Percentiles rank a stretch among this genome's conserved stretches.
phyloP scores from a whole-genome alignment of 1,284 basidiomycete species.

The Ceratobasidium theobromae region DNA sequence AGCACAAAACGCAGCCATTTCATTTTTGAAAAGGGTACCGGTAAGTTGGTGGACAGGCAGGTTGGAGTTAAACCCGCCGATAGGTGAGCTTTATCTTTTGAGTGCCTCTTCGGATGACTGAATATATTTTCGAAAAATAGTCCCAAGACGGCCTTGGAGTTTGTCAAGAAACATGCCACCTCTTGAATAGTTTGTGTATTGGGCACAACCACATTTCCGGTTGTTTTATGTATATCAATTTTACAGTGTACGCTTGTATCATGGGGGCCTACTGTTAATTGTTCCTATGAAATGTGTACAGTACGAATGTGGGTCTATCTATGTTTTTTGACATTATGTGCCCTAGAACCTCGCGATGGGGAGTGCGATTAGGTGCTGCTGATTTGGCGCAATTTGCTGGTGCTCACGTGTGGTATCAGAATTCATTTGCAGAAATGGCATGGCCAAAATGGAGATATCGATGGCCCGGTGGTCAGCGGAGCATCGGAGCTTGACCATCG shows the following conservation, averaged over 20 bases:
- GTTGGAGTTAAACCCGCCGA: slow-evolving; percentile 82
- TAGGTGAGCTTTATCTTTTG: slow-evolving; percentile 52
- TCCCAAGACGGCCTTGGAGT: slow-evolving; percentile 49
- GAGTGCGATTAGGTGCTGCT: no score
- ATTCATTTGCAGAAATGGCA: no score
- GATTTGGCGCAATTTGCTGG: no score
- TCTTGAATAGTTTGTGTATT: neutral
- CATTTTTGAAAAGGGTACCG: slow-evolving; percentile 79
- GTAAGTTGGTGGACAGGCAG: slow-evolving; percentile 78
- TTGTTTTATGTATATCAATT: slow-evolving; percentile 16
- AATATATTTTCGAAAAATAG: slow-evolving; percentile 37
- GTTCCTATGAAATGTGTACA: slow-evolving; percentile 15
- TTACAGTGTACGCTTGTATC: slow-evolving; percentile 12
- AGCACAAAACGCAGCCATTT: slow-evolving; percentile 89
- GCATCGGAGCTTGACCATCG: no score
- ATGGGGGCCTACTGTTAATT: neutral
- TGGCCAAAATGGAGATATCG: no score
- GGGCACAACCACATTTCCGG: neutral
- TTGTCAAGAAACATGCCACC: slow-evolving; percentile 43
- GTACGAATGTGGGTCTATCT: slow-evolving; percentile 12
- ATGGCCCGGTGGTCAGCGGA: no score
- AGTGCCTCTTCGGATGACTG: neutral
- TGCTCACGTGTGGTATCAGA: no score
- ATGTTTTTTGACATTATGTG: slow-evolving; percentile 5
- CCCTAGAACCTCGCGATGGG: no score